These are phyloP conservation scores for Diaporthe sp. DNA, from an alignment of 2,329 filamentous ascomycete species.

Conservation along the genomic window DNA sequence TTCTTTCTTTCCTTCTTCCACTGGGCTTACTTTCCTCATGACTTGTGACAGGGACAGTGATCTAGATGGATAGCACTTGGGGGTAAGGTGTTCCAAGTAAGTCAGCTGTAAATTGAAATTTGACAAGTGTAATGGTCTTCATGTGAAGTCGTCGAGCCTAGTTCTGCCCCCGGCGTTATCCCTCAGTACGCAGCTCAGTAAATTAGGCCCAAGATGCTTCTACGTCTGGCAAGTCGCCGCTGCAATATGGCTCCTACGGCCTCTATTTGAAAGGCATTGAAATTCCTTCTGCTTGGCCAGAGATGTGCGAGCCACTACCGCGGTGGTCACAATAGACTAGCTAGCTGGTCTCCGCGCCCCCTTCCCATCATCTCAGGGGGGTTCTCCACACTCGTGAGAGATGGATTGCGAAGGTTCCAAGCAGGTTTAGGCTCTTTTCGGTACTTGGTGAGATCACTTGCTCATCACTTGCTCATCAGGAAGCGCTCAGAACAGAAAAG, in stretches of 20 bases:
- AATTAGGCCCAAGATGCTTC: not conserved
- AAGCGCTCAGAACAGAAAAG: not conserved
- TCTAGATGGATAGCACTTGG: not conserved
- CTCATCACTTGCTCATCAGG: not conserved
- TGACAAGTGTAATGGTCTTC: not conserved
- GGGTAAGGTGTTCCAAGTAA: slow-evolving; percentile 11
- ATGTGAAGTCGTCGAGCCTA: not conserved
- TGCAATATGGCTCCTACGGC: not conserved
- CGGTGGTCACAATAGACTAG: not conserved
- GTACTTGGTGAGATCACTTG: not conserved
- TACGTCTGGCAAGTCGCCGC: not conserved
- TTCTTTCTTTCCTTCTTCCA: not conserved
- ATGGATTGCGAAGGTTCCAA: not conserved
- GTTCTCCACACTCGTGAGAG: not conserved
- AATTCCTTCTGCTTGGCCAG: not conserved
- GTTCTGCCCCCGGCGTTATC: too few relatives aligned
- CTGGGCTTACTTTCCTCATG: not conserved
- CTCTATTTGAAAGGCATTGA: too few relatives aligned
- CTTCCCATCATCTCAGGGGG: not conserved
- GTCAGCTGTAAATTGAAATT: not conserved
- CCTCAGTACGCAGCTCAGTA: not conserved
- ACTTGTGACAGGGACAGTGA: not conserved
- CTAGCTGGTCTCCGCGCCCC: not conserved
- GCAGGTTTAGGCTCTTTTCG: too few relatives aligned
- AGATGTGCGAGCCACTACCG: not conserved